Evolutionary conservation across 768 basidiomycete genomes (phyloP), one percentile per base, ranked within the genome.

Genomic region (Termitomyces sp.): DNA sequence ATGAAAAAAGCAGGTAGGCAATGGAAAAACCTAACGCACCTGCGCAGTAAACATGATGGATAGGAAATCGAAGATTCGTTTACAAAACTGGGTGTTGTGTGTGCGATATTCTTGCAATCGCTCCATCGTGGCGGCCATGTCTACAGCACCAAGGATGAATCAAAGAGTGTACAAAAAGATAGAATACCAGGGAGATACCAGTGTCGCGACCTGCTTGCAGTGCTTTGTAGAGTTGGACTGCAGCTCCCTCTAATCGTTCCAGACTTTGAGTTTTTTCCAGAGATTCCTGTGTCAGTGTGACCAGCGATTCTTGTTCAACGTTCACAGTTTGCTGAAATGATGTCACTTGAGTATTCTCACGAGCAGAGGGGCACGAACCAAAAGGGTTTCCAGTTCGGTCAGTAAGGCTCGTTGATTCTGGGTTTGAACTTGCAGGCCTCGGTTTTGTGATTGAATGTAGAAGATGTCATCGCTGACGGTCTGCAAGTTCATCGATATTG

Each of bases 101-200:
- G 89, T 93, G 57, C 83, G 80, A 67, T 98, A 98, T 69, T 98
- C 96, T 59, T 87, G 84, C 59, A 97, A 74, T 27, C 94, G 78
- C 71, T 94, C 94, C 82, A 95, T 95, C 0, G 94, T 94, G 7
- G 94, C 94, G n/a, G 94, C 93, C 86, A 98, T 96, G 65, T 96
- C 96, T 86, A 58, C 21, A 35, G 23, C 49, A 16, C 32, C 23
- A 30, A 58, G 46, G 14, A 23, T 40, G 19, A 52, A 48, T 23
- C 39, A 48, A 27, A 55, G 39, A 61, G 62, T 12, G 44, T 58
- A 7, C 63, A 63, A 52, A 51, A 35, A 55, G 9, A n/a, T 1
- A 43, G 40, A 37, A 3, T 16, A 21, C 30, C 39, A 7, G 32
- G 34, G 27, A 63, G 72, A 50, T 59, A 92, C 94, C 93, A 63